phyloP scores from a whole-genome alignment of 1,284 basidiomycete species.

The Irpex sp. region DNA sequence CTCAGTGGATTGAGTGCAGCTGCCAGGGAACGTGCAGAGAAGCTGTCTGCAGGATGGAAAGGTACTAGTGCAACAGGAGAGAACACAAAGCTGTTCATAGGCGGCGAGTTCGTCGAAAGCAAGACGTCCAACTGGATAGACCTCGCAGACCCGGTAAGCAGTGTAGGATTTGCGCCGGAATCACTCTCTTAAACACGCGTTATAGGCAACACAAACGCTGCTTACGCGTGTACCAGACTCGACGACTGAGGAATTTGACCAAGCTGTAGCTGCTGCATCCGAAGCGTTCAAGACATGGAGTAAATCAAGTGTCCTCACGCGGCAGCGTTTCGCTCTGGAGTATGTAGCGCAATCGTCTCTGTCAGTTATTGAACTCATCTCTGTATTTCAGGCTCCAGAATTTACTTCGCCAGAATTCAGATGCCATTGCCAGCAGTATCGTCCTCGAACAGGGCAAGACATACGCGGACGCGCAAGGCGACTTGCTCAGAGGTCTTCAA shows the following conservation, averaged over 20 bases:
- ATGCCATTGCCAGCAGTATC: slow-evolving; percentile 71
- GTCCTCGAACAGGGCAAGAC: slow-evolving; percentile 93
- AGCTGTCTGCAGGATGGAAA: slow-evolving; percentile 71
- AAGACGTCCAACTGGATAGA: slow-evolving; percentile 76
- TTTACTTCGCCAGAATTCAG: slow-evolving; percentile 71
- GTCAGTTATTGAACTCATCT: not conserved
- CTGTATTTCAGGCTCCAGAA: slow-evolving; percentile 59
- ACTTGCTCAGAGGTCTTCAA: slow-evolving; percentile 89
- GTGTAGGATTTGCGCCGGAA: slow-evolving; percentile 1
- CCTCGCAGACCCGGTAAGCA: slow-evolving; percentile 80
- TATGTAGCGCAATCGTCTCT: slow-evolving; percentile 24
- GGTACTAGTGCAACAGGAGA: slow-evolving; percentile 81
- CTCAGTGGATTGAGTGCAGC: slow-evolving; percentile 41
- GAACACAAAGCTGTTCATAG: slow-evolving; percentile 86
- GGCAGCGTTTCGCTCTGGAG: slow-evolving; percentile 90
- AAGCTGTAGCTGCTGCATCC: slow-evolving; percentile 83
- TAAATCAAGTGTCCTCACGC: slow-evolving; percentile 71
- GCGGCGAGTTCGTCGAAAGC: slow-evolving; percentile 84
- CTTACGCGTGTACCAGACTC: slow-evolving; percentile 90
- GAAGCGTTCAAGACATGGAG: slow-evolving; percentile 91
- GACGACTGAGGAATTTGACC: slow-evolving; percentile 75
- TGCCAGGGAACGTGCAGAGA: slow-evolving; percentile 56
- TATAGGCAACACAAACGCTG: slow-evolving; percentile 83
- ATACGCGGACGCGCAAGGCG: slow-evolving; percentile 86
- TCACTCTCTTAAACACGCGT: not conserved